Conservation (phyloP, 2,329 filamentous ascomycete genomes). For the Trichoderma cornu-damae region DNA sequence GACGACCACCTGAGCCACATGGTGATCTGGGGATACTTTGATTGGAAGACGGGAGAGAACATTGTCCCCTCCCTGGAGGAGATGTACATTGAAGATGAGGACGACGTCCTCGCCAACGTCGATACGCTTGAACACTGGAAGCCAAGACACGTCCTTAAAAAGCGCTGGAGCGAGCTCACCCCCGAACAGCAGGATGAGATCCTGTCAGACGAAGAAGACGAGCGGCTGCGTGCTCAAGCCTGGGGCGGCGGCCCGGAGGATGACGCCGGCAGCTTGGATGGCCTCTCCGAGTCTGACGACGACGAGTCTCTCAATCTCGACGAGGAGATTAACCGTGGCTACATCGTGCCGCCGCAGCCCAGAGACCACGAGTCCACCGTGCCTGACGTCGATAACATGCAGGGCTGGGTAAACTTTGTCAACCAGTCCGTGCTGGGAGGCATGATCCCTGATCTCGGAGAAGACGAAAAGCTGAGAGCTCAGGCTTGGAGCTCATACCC, state of each 20-base stretch:
- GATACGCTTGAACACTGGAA: slow-evolving; percentile 39
- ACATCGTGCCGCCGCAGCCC: slow-evolving; percentile 26
- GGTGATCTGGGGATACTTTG: slow-evolving; percentile 58
- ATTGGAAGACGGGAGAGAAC: slow-evolving; percentile 48
- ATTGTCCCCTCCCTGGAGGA: slow-evolving; percentile 47
- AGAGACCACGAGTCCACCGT: slow-evolving; percentile 15
- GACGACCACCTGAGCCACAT: slow-evolving; percentile 51
- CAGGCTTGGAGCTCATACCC: slow-evolving; percentile 25
- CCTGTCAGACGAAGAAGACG: slow-evolving; percentile 33
- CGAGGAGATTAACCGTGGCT: slow-evolving; percentile 33
- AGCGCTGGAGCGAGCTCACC: slow-evolving; percentile 38
- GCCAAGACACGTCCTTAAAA: slow-evolving; percentile 42
- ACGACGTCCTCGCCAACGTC: slow-evolving; percentile 30
- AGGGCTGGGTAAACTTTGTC: slow-evolving; percentile 29
- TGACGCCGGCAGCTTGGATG: not conserved
- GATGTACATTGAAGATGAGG: slow-evolving; percentile 48
- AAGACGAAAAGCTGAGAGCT: slow-evolving; percentile 26
- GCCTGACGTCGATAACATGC: slow-evolving; percentile 21
- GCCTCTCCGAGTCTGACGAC: not conserved
- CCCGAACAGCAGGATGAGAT: slow-evolving; percentile 36
- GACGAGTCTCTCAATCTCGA: slow-evolving; percentile 26
- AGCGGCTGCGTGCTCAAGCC: slow-evolving; percentile 33
- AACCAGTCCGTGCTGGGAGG: slow-evolving; percentile 25
- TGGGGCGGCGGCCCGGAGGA: slow-evolving; percentile 28
- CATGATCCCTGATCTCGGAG: slow-evolving; percentile 22